These are phyloP conservation scores for Pharnaceum exiguum DNA, from an alignment of 148 eudicot genomes.

Conservation along the genomic window DNA sequence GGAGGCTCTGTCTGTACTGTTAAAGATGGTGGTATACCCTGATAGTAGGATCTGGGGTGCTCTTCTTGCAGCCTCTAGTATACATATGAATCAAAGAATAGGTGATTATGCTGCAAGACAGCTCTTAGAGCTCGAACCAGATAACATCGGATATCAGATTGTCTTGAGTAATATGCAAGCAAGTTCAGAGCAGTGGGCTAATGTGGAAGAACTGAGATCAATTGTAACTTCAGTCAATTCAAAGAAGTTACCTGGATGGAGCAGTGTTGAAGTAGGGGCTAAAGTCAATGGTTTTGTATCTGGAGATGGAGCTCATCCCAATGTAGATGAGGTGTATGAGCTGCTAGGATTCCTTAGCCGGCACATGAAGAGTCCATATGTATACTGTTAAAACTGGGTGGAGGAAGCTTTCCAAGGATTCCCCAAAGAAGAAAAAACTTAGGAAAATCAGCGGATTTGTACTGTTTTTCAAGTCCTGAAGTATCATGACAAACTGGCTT, in stretches of 20 bases:
- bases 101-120: constrained; percentile 36
- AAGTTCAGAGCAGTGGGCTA: constrained; percentile 34
- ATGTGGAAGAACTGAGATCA: constrained; percentile 34
- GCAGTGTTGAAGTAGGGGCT: constrained; percentile 43
- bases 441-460: too few relatives aligned
- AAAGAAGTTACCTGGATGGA: constrained; percentile 58
- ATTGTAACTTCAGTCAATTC: constrained; percentile 21
- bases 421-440: too few relatives aligned
- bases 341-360: constrained; percentile 16
- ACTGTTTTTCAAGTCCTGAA: too few relatives aligned
- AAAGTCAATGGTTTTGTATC: constrained; percentile 40
- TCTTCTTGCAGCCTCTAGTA: constrained; percentile 39
- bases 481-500: too few relatives aligned
- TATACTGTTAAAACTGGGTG: neutral
- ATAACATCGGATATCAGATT: constrained; percentile 44
- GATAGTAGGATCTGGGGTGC: constrained; percentile 57
- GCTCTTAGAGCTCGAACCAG: constrained; percentile 27
- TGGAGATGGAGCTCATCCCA: constrained; percentile 35
- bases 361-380: constrained; percentile 12
- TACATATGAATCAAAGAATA: constrained; percentile 24
- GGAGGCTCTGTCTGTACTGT: constrained; percentile 32
- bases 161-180: constrained; percentile 46
- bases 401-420: too few relatives aligned
- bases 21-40: constrained; percentile 22
- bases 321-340: constrained; percentile 19